phyloP scores from a whole-genome alignment of 1,284 basidiomycete genomes.

The Papiliotrema terrestris region DNA sequence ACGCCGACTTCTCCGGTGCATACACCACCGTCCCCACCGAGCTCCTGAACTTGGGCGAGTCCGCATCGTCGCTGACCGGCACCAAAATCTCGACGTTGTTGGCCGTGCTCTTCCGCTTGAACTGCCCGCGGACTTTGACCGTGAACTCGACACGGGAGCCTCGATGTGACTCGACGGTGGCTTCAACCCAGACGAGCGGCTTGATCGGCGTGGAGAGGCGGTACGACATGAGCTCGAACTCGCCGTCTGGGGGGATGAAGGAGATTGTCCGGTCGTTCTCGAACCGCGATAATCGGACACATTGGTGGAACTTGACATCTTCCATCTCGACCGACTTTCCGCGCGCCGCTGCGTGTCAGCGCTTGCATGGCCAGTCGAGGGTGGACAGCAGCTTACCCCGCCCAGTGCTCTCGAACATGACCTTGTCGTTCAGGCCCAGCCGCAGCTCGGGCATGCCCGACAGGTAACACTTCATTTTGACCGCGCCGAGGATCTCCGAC shows the following conservation, averaged over 20 bases:
- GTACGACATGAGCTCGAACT: constrained; percentile 98
- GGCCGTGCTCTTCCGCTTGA: constrained; percentile 92
- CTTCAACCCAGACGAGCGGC: constrained; percentile 97
- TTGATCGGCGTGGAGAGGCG: constrained; percentile 94
- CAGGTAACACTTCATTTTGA: constrained; percentile 99
- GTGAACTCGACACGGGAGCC: constrained; percentile 95
- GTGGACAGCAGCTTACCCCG: constrained; percentile 64
- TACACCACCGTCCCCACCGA: constrained; percentile 90
- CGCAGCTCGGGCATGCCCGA: constrained; percentile 98
- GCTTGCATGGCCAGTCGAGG: no score
- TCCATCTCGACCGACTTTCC: constrained; percentile 99
- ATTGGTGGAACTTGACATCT: constrained; percentile 99
- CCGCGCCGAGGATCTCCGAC: constrained; percentile 92
- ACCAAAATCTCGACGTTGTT: constrained; percentile 99
- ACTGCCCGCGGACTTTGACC: constrained; percentile 97
- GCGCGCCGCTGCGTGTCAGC: constrained; percentile 64
- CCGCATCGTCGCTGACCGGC: constrained; percentile 96
- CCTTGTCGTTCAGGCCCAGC: constrained; percentile 96
- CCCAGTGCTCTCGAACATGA: constrained; percentile 98
- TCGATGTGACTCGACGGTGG: constrained; percentile 88
- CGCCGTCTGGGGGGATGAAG: constrained; percentile 98
- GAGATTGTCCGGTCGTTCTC: constrained; percentile 99
- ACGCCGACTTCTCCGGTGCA: constrained; percentile 90
- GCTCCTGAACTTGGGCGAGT: constrained; percentile 93
- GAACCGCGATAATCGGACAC: constrained; percentile 97